These are phyloP conservation scores for Bipolaris oryzae DNA, from an alignment of 2,329 filamentous ascomycete species.

Conservation along the genomic window DNA sequence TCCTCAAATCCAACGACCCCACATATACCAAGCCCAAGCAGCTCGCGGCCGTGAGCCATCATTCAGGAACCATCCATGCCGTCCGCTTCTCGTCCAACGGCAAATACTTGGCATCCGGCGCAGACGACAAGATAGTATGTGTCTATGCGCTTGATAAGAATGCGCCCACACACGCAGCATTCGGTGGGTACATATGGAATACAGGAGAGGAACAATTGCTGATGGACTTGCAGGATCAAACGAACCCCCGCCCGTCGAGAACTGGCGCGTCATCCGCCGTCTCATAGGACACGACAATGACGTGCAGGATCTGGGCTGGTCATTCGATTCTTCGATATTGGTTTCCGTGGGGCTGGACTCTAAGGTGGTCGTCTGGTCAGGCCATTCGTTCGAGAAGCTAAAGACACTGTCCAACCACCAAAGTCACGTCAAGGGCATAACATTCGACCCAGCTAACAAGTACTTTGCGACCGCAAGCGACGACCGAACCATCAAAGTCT, in stretches of 20 bases:
- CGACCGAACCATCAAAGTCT: slow-evolving; percentile 95
- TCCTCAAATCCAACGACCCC: slow-evolving; percentile 77
- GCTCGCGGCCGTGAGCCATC: slow-evolving; percentile 97
- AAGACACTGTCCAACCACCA: slow-evolving; percentile 93
- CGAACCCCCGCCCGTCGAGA: slow-evolving; percentile 91
- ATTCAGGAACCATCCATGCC: slow-evolving; percentile 95
- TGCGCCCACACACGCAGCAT: slow-evolving; percentile 75
- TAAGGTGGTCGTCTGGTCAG: slow-evolving; percentile 98
- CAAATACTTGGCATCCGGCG: slow-evolving; percentile 93
- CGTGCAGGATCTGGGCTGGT: slow-evolving; percentile 97
- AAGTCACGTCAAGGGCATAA: slow-evolving; percentile 98
- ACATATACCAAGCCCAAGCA: slow-evolving; percentile 82
- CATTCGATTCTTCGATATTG: slow-evolving; percentile 90
- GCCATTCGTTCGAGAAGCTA: slow-evolving; percentile 95
- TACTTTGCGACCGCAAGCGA: slow-evolving; percentile 99
- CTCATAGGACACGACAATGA: slow-evolving; percentile 98
- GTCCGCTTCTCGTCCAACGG: slow-evolving; percentile 96
- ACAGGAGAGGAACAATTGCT: slow-evolving; percentile 17
- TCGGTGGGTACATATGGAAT: slow-evolving; percentile 63
- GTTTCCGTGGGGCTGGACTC: slow-evolving; percentile 97
- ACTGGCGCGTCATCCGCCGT: slow-evolving; percentile 94
- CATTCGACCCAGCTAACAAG: slow-evolving; percentile 97
- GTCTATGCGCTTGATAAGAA: slow-evolving; percentile 90
- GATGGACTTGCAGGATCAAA: slow-evolving; percentile 66
- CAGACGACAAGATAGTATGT: slow-evolving; percentile 98